Base-by-base conservation (phyloP, 2,329 filamentous ascomycete species). In the Hypoxylon sp. region DNA sequence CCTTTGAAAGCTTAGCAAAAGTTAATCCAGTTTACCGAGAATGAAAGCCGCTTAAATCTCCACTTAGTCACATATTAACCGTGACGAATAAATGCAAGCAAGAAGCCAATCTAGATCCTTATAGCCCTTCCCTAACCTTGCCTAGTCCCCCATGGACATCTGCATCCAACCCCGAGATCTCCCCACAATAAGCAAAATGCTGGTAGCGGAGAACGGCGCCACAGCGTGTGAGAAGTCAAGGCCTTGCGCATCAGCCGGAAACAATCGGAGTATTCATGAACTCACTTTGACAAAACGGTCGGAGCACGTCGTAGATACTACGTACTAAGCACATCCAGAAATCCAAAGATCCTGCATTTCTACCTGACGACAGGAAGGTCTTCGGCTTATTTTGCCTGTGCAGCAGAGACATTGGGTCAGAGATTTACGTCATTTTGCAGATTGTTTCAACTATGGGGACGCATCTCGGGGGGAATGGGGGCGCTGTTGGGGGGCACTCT, bases 141-240 rank as follows among this genome's bases (percentile, higher is more conserved):
- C 38, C 17, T 43, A 43, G 17, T 28, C 41, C 49, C 53, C 58
- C 57, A 48, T 68, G 52, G 38, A 55, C 41, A 69, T 52, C 55
- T 59, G 66, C 66, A 66, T 65, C 53, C 60, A 67, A 51, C 63
- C 57, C 64, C 67, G 58, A 62, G 62, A 67, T 65, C 64, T 67
- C 60, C 43, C 67, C 64, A 63, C 51, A 63, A 61, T 58, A 51
- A 17, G n/a, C 53, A 59, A 23, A 41, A 32, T 32, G 59, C 56
- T 63, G 51, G 50, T 55, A 61, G 11, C 46, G 48, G 36, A 41
- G 23, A 11, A 43, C 23, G 32, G 61, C 50, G 52, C 14, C 13
- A 5, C 45, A 56, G 38, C 41, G 56, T 38, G 50, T n/a, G 46
- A 60, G 36, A 32, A 50, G 25, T 30, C 49, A 21, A 57, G 30